phyloP scores from a whole-genome alignment of 192 early-diverging fungal species.

The Piromyces finnis region DNA sequence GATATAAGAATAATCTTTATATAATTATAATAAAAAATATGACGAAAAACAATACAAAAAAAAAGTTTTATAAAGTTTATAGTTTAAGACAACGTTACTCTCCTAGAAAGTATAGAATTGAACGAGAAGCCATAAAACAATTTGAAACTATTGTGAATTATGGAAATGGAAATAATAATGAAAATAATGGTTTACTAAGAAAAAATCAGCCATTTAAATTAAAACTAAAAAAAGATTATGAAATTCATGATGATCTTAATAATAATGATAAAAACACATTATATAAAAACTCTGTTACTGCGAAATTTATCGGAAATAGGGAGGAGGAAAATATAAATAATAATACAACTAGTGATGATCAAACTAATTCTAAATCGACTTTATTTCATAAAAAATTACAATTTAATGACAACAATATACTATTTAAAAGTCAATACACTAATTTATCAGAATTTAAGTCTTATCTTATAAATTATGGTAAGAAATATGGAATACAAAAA shows the following conservation, averaged over 20 bases:
- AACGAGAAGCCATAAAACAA: neutral
- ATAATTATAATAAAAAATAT: no score
- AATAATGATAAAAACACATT: no score
- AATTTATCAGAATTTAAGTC: neutral
- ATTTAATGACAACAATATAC: neutral
- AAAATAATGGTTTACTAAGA: neutral
- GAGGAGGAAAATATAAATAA: neutral
- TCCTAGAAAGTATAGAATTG: neutral
- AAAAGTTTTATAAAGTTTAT: neutral
- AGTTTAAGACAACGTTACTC: neutral
- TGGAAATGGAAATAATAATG: neutral
- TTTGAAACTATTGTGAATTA: neutral
- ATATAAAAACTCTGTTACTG: neutral
- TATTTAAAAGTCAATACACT: neutral
- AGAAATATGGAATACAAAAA: neutral
- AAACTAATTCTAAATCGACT: no score
- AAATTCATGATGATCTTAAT: neutral
- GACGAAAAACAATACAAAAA: no score
- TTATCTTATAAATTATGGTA: neutral
- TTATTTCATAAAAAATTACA: no score
- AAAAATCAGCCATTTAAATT: neutral
- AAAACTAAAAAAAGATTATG: neutral
- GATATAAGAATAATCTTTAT: no score
- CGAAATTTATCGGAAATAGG: neutral
- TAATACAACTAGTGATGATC: neutral